Conservation (phyloP, 2,329 filamentous ascomycete species). For the Pyrenophora graminea region DNA sequence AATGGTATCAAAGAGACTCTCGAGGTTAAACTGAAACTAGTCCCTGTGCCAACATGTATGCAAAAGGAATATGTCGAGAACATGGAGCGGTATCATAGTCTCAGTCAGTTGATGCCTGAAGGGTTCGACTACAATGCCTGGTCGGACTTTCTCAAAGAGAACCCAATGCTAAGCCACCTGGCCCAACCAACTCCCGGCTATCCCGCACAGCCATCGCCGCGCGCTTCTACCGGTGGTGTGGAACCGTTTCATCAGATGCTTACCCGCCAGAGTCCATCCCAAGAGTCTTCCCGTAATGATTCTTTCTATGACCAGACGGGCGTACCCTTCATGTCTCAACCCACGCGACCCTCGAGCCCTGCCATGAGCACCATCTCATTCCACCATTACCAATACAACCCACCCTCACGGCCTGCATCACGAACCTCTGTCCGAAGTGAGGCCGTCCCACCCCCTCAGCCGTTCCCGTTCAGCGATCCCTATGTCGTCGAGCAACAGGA, state of each 20-base stretch:
- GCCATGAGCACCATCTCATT: conserved; percentile 49
- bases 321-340: conserved; percentile 35
- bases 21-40: conserved; percentile 88
- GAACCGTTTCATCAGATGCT: conserved; percentile 47
- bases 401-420: conserved; percentile 46
- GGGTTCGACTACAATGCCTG: conserved; percentile 75
- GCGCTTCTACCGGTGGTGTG: conserved; percentile 33
- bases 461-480: conserved; percentile 25
- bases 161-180: conserved; percentile 54
- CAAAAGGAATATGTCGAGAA: conserved; percentile 65
- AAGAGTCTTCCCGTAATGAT: conserved; percentile 32
- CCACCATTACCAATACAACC: conserved; percentile 36
- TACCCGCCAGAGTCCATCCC: conserved; percentile 35
- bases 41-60: conserved; percentile 70
- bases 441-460: conserved; percentile 22
- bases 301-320: conserved; percentile 34
- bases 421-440: conserved; percentile 46
- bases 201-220: conserved; percentile 23
- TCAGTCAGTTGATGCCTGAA: conserved; percentile 61
- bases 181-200: conserved; percentile 31
- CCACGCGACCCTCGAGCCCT: conserved; percentile 52
- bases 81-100: conserved; percentile 64
- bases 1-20: conserved; percentile 84
- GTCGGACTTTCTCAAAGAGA: conserved; percentile 75
- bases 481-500: conserved; percentile 42